These are phyloP conservation scores for Saitozyma podzolica DNA, from an alignment of 768 basidiomycete species.

Conservation along the genomic window DNA sequence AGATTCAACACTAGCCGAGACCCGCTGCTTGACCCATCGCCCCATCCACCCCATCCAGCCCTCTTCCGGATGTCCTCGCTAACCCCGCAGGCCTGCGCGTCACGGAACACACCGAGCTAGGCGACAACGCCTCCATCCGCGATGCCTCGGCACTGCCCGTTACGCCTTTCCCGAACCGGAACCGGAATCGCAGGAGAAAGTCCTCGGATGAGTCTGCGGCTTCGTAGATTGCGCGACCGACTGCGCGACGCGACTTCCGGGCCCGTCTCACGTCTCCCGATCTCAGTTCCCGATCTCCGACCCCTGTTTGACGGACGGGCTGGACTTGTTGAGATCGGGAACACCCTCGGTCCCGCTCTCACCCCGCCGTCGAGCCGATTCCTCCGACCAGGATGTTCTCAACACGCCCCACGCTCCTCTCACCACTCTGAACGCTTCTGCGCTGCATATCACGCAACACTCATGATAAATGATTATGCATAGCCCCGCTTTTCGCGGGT, in stretches of 20 bases:
- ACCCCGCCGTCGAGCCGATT: too few relatives aligned
- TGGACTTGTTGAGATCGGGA: too few relatives aligned
- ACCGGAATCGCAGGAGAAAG: slow-evolving; percentile 28
- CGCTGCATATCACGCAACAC: too few relatives aligned
- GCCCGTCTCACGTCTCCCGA: background rate
- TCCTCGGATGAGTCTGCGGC: slow-evolving; percentile 8
- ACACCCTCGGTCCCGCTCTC: too few relatives aligned
- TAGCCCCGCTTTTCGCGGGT: too few relatives aligned
- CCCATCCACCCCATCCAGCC: background rate
- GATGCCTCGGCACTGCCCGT: slow-evolving; percentile 54
- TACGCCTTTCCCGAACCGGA: slow-evolving; percentile 50
- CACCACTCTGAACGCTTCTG: too few relatives aligned
- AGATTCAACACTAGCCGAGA: background rate
- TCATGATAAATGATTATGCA: too few relatives aligned
- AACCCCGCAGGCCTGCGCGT: slow-evolving; percentile 64
- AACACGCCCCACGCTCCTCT: too few relatives aligned
- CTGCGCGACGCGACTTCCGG: background rate
- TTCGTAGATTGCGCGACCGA: background rate
- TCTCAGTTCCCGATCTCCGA: background rate
- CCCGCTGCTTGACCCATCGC: background rate
- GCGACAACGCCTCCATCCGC: slow-evolving; percentile 78
- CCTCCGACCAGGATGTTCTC: too few relatives aligned
- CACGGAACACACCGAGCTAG: slow-evolving; percentile 79
- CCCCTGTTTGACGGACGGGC: too few relatives aligned
- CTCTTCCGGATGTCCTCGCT: background rate